These are phyloP conservation scores for Fusarium beomiforme DNA, from an alignment of 2,329 filamentous ascomycete genomes.

Conservation along the genomic window DNA sequence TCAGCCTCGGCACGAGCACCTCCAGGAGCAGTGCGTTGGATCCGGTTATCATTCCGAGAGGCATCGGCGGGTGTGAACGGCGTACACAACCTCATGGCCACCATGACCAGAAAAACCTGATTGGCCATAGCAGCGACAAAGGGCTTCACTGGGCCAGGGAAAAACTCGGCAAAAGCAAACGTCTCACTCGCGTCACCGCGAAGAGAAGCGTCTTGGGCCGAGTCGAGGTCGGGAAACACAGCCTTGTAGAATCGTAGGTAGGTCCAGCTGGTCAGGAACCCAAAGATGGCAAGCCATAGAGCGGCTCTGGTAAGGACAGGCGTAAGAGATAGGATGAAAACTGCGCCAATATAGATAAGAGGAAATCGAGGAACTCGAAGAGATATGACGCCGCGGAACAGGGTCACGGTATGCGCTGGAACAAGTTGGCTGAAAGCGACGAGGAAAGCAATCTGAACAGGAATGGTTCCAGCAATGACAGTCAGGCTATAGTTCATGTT, in stretches of 20 bases:
- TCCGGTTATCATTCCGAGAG: conserved; percentile 70
- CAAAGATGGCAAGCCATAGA: conserved; percentile 80
- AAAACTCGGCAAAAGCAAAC: conserved; percentile 95
- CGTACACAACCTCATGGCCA: conserved; percentile 80
- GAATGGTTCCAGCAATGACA: conserved; percentile 87
- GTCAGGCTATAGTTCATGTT: conserved; percentile 65
- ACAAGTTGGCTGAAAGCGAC: conserved; percentile 98
- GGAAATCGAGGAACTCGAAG: conserved; percentile 81
- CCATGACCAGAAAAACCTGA: conserved; percentile 75
- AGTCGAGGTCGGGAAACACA: conserved; percentile 74
- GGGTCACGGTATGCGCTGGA: conserved; percentile 93
- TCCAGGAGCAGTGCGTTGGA: conserved; percentile 67
- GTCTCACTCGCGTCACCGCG: conserved; percentile 95
- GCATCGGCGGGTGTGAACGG: conserved; percentile 88
- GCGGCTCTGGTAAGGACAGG: conserved; percentile 74
- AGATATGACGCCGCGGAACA: conserved; percentile 88
- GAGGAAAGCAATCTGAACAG: conserved; percentile 91
- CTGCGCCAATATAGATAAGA: conserved; percentile 77
- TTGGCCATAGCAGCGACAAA: conserved; percentile 76
- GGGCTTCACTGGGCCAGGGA: conserved; percentile 85
- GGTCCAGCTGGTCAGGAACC: conserved; percentile 89
- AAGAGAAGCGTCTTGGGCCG: conserved; percentile 69
- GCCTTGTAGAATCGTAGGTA: conserved; percentile 96
- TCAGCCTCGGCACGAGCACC: conserved; percentile 91
- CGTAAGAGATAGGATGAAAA: conserved; percentile 71